Evolutionary conservation across 805 yeast genomes (phyloP), one percentile per base, ranked within the genome.

Genomic region (Yamadazyma insecticola): DNA sequence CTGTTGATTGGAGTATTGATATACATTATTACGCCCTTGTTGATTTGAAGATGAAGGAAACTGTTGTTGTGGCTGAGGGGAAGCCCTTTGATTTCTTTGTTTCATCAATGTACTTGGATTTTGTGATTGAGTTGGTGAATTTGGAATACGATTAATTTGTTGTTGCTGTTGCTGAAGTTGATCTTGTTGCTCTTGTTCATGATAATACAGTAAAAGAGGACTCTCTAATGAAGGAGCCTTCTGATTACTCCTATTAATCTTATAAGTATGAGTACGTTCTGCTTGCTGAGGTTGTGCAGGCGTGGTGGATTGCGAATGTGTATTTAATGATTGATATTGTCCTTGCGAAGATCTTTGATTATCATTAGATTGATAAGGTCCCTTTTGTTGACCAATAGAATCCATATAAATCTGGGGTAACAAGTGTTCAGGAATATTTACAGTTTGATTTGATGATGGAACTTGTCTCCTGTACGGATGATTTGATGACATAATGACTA

Each of bases 341-440:
- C 7, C 22, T 12, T 23, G 27, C 11, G 24, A 8, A 21, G n/a
- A 24, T 13, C 26, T 6, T 22, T 5, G 13, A 15, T 24, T 8
- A 11, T 12, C 24, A 22, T 10, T 16, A 16, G 14, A 8, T 14
- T 13, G 29, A 13, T 16, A 14, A 21, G 18, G 30, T n/a, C 13
- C 22, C 16, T 23, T 26, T 17, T 19, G 16, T 7, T 22, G 18
- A n/a, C n/a, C n/a, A n/a, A n/a, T n/a, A n/a, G n/a, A n/a, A 18
- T 40, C 40, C 29, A 39, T 35, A 22, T 34, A 42, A 7, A 44
- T 44, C 32, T 44, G 50, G 4, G 58, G 57, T 16, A 51, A 32
- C 27, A 53, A 41, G 37, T 50, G 55, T 5, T 49, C 42, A 6
- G 58, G 57, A 12, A 51, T 35, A 25, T 39, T 47, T 9, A 49